Percentiles rank a stretch among this genome's conserved stretches.
These are phyloP conservation scores for Umbelopsis sp. DNA, from an alignment of 371 early-diverging fungal genomes.

Conservation along the genomic window DNA sequence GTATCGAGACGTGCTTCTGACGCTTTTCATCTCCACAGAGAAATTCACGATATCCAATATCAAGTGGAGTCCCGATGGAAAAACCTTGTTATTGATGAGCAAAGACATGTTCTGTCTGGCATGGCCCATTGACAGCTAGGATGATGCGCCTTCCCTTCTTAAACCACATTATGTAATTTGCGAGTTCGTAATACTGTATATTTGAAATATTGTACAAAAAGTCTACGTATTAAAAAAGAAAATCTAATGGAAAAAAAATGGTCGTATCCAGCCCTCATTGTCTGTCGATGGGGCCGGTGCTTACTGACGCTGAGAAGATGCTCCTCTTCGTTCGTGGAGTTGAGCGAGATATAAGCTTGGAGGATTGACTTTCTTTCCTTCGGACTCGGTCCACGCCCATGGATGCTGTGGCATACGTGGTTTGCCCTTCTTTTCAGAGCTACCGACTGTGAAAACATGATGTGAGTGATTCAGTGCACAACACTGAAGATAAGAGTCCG, in stretches of 20 bases:
- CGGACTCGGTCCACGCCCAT: slow-evolving; percentile 52
- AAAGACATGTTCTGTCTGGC: slow-evolving; percentile 39
- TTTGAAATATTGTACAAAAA: too few species aligned
- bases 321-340: slow-evolving; percentile 31
- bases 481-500: neutral
- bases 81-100: slow-evolving; percentile 41
- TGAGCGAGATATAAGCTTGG: slow-evolving; percentile 50
- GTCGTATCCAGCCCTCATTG: too few species aligned
- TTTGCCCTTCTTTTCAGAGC: slow-evolving; percentile 35
- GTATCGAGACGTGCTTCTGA: too few species aligned
- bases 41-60: slow-evolving; percentile 39
- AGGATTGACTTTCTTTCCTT: slow-evolving; percentile 43
- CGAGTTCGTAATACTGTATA: too few species aligned
- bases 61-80: slow-evolving; percentile 43
- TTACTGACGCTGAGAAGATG: neutral
- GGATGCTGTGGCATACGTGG: slow-evolving; percentile 34
- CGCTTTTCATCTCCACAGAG: slow-evolving; percentile 22
- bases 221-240: too few species aligned
- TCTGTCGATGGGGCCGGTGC: neutral
- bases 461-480: neutral
- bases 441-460: slow-evolving; percentile 28
- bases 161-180: too few species aligned
- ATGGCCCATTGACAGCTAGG: too few species aligned
- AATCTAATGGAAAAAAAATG: too few species aligned
- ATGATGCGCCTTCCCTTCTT: too few species aligned